These are phyloP conservation scores for Lactarius psammicola DNA, from an alignment of 768 basidiomycete species.

Conservation along the genomic window DNA sequence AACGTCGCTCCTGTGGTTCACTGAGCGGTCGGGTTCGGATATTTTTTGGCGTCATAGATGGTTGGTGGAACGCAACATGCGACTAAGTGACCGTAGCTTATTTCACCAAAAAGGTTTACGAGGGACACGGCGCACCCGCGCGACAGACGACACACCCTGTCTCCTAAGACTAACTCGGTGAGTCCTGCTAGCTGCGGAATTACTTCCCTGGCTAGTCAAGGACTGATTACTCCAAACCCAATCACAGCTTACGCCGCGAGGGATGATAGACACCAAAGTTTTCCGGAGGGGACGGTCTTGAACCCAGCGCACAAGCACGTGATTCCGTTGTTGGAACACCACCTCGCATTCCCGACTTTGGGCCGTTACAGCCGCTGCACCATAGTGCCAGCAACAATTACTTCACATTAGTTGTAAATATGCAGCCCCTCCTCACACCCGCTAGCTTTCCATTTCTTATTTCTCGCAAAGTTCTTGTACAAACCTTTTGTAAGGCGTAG, in stretches of 20 bases:
- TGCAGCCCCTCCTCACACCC: not conserved
- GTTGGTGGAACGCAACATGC: not conserved
- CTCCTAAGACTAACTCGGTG: constrained; percentile 93
- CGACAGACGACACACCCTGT: constrained; percentile 85
- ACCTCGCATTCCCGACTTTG: constrained; percentile 77
- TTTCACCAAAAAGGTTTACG: constrained; percentile 65
- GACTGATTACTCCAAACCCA: constrained; percentile 78
- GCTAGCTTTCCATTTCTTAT: not conserved
- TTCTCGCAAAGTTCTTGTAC: not conserved
- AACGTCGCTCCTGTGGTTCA: constrained; percentile 56
- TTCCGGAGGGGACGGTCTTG: constrained; percentile 93
- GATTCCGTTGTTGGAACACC: constrained; percentile 53
- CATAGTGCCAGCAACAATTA: constrained; percentile 33
- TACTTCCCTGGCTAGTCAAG: constrained; percentile 88
- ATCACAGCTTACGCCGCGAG: constrained; percentile 61
- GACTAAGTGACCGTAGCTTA: too few relatives aligned
- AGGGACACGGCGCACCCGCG: constrained; percentile 70
- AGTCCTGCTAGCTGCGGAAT: constrained; percentile 87
- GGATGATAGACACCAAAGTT: constrained; percentile 81
- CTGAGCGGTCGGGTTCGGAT: constrained; percentile 22
- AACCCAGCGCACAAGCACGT: constrained; percentile 80
- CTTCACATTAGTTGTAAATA: not conserved
- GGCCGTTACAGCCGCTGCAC: constrained; percentile 81
- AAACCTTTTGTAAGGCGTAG: too few relatives aligned
- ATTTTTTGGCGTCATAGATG: not conserved